Evolutionary conservation across 2,329 filamentous ascomycete species (phyloP).

Genomic region (Capronia epimyces): DNA sequence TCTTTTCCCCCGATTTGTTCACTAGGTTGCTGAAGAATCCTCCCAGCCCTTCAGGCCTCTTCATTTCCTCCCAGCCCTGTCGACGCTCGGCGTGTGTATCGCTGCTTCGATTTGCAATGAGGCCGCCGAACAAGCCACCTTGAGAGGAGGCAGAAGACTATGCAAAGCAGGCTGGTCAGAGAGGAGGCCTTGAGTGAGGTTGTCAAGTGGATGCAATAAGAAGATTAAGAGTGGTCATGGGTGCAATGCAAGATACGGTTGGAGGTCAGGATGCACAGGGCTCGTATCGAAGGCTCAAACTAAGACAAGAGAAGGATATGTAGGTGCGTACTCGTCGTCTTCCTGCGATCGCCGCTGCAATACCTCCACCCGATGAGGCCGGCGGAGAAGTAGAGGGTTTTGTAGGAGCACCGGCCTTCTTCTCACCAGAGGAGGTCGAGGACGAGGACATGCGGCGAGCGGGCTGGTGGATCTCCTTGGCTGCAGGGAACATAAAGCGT

Average conservation of each 20-base stretch:
- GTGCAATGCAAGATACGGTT: too few species aligned
- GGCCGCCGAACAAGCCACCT: slow-evolving; percentile 23
- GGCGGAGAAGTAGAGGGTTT: slow-evolving; percentile 70
- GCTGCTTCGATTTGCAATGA: slow-evolving; percentile 16
- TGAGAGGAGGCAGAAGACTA: slow-evolving; percentile 23
- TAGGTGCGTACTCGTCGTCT: slow-evolving; percentile 20
- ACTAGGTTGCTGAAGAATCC: slow-evolving; percentile 16
- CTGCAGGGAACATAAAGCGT: slow-evolving; percentile 15
- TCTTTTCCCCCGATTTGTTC: slow-evolving; percentile 22
- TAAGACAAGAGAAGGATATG: background rate
- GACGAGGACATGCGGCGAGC: slow-evolving; percentile 6
- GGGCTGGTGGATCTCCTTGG: slow-evolving; percentile 18
- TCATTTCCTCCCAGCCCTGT: slow-evolving; percentile 23
- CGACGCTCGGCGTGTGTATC: slow-evolving; percentile 16
- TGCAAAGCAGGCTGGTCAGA: background rate
- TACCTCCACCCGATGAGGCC: slow-evolving; percentile 83
- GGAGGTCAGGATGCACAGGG: too few species aligned
- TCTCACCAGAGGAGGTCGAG: slow-evolving; percentile 4
- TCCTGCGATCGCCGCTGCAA: slow-evolving; percentile 19
- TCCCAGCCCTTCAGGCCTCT: slow-evolving; percentile 8
- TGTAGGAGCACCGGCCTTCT: background rate
- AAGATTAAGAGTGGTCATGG: too few species aligned
- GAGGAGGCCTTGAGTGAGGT: too few species aligned
- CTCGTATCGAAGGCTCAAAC: background rate
- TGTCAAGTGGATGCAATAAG: too few species aligned